Evolutionary conservation across 306 rosid genomes (phyloP), one percentile per base, ranked within the genome.

Genomic region (Mimosa pudica): DNA sequence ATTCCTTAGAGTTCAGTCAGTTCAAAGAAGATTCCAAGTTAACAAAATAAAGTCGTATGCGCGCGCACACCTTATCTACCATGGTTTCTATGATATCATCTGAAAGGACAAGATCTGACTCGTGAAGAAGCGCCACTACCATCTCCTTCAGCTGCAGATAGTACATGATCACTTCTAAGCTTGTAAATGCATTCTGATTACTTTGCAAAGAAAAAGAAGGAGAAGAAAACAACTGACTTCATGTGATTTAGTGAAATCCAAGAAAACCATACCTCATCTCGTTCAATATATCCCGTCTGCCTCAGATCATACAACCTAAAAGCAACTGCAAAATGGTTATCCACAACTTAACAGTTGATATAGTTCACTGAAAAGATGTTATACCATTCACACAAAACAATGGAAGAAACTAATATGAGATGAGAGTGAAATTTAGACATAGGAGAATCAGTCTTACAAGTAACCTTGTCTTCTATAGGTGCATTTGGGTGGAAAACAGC

Each of bases 261-360:
- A 75, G 44, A 81, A 84, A 70, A 67, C 5, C 48, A 68, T 81
- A 89, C 98, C 98, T 95, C 98, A 5, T 86, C 94, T 55, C 88
- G 78, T 81, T 95, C 96, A 70, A 95, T 95, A 80, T 71, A 91
- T 14, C 98, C 96, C 6, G 96, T 92, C 74, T 89, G 94, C 75
- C 86, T 86, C 70, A 95, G 88, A 87, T 95, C 98, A 74, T 95
- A 93, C 80, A 95, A 80, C 85, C 73, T 90, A 87, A 89, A 95
- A 67, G 97, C 94, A 90, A 95, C 97, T 95, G 98, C 89, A 89
- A 85, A 64, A 84, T 65, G 78, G 84, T 76, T 70, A 72, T 65
- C 82, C 49, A 33, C 78, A 76, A 58, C 70, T 82, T 69, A 71
- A 79, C 60, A 75, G 14, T 73, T 33, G 71, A 68, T 71, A 64